Percentiles rank a stretch among this genome's conserved stretches.
phyloP scores from a whole-genome alignment of 345 rosid genomes.

The Camelina sativa region DNA sequence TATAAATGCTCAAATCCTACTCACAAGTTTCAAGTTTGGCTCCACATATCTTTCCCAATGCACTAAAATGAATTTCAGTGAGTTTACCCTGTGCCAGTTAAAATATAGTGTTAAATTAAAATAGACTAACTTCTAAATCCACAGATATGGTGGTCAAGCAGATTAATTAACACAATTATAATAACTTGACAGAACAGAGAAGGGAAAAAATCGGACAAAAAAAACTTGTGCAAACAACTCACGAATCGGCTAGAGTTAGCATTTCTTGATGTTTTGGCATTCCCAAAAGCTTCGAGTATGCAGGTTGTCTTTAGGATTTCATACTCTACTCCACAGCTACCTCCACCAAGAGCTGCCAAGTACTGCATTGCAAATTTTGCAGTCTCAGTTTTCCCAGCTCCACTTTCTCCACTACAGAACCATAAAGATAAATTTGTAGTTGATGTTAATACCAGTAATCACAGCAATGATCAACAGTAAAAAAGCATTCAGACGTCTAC shows the following conservation, averaged over 20 bases:
- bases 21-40: constrained; percentile 91
- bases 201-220: neutral
- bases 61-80: constrained; percentile 82
- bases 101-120: constrained; percentile 27
- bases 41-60: constrained; percentile 79
- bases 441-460: neutral
- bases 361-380: constrained; percentile 91
- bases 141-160: constrained; percentile 21
- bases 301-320: constrained; percentile 67
- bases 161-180: constrained; percentile 1
- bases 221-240: constrained; percentile 42
- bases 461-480: neutral
- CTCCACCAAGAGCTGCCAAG: constrained; percentile 88
- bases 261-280: constrained; percentile 92
- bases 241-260: constrained; percentile 96
- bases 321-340: constrained; percentile 67
- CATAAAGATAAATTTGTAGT: neutral
- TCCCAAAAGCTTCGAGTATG: constrained; percentile 98
- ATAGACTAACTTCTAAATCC: neutral
- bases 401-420: constrained; percentile 91
- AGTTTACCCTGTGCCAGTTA: constrained; percentile 75
- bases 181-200: neutral
- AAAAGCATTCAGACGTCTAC: constrained; percentile 6
- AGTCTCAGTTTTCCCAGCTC: constrained; percentile 98
- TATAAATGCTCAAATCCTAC: constrained; percentile 33